phyloP scores from a whole-genome alignment of 768 basidiomycete species.

The Termitomyces sp. region DNA sequence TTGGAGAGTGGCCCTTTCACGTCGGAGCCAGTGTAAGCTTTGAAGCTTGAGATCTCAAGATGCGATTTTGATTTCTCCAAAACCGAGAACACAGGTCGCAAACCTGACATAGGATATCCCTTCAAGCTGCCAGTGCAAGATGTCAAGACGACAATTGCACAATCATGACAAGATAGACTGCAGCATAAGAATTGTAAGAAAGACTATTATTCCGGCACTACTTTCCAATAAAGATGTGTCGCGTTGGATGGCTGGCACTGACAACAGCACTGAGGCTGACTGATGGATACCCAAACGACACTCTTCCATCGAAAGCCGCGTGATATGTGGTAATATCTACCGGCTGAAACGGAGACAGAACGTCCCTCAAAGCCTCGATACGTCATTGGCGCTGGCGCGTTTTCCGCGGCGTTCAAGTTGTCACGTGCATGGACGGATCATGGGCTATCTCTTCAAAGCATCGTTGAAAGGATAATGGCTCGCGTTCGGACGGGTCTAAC shows the following conservation, averaged over 20 bases:
- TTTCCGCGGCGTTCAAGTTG: background rate
- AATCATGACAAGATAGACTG: background rate
- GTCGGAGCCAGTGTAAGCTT: background rate
- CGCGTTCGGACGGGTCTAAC: conserved; percentile 1
- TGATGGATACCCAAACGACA: background rate
- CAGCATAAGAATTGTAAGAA: background rate
- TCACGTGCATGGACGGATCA: background rate
- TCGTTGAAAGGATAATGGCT: background rate
- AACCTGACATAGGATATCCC: background rate
- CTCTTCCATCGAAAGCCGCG: background rate
- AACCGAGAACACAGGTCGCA: background rate
- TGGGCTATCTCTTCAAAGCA: background rate
- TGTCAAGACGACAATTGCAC: background rate
- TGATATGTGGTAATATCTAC: background rate
- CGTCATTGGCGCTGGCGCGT: too few relatives aligned
- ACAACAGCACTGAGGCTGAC: background rate
- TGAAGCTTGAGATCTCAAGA: background rate
- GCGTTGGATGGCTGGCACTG: background rate
- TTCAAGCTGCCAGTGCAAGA: background rate
- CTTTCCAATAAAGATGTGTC: background rate
- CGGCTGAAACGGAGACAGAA: background rate
- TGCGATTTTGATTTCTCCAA: background rate
- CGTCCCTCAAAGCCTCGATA: background rate
- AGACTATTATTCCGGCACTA: background rate
- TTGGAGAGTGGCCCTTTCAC: background rate